These are phyloP conservation scores for Cladosporium sp. DNA, from an alignment of 2,329 filamentous ascomycete genomes.

Conservation along the genomic window DNA sequence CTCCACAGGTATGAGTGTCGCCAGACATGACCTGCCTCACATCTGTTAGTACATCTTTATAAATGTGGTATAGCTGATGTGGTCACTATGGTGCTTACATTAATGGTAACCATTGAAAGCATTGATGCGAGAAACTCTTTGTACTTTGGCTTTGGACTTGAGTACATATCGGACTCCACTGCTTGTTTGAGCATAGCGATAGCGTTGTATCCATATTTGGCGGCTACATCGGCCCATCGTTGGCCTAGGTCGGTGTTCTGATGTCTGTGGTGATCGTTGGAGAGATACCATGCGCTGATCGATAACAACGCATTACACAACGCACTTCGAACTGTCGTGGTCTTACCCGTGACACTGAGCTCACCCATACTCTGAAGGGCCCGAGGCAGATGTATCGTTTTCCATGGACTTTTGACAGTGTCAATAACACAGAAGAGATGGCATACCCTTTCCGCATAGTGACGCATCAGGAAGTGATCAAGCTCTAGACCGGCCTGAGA, in stretches of 20 bases:
- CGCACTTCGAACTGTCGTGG: background rate
- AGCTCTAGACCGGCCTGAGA: background rate
- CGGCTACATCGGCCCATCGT: background rate
- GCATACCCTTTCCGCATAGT: conserved; percentile 4
- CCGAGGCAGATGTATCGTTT: conserved; percentile 2
- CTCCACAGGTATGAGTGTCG: conserved; percentile 3
- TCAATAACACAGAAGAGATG: conserved; percentile 9
- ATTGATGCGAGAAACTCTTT: conserved; percentile 7
- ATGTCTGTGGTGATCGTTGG: conserved; percentile 3
- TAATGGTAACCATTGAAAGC: conserved; percentile 6
- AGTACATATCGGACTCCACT: conserved; percentile 3
- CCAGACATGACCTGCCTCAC: conserved; percentile 4
- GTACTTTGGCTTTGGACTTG: conserved; percentile 1
- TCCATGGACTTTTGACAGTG: conserved; percentile 3
- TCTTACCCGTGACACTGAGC: background rate
- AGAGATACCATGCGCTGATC: conserved; percentile 3
- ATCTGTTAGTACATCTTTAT: background rate
- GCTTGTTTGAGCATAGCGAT: conserved; percentile 6
- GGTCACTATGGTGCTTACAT: background rate
- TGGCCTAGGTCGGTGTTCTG: background rate
- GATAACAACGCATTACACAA: background rate
- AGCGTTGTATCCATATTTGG: background rate
- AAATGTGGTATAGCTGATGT: background rate
- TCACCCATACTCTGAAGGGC: conserved; percentile 2
- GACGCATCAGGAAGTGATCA: conserved; percentile 4